Evolutionary conservation across 2,329 filamentous ascomycete genomes (phyloP), one percentile per base, ranked within the genome.

Genomic region (Lizonia empirigonia): DNA sequence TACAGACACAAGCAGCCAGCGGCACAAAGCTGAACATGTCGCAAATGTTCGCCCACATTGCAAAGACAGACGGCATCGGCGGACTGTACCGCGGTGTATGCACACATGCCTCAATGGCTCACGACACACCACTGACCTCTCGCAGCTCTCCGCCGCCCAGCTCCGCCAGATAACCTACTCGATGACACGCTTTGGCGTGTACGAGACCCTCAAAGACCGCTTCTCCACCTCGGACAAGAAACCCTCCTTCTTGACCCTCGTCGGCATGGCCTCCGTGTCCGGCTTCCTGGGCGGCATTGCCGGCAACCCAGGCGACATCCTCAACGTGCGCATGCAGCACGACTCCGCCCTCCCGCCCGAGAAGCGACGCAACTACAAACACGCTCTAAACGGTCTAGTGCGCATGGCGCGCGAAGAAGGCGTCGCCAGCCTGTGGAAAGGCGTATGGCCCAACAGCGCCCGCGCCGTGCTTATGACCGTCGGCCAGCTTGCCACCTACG

Each of bases 311-410:
- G 93, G 92, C 59, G 94, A 99, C 72, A 91, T 99, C 26, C 81
- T 97, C 67, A 99, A 99, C 75, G 94, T 99, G 40, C 90, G 94
- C 60, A 99, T 99, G 94, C 94, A 99, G 77, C 90, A 96, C 76
- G 94, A 88, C 64, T 87, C 89, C 2, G 85, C 91, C 0, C 84
- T 97, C 1, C 89, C 91, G 0, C 67, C 77, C 1, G 81, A 82
- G 5, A 79, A 95, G 67, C 85, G 90, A 38, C 84, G 93, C 49
- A 94, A 96, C 74, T 99, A 99, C 78, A 87, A 85, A 58, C 84
- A 97, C 73, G 94, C 92, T 3, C 73, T 97, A 38, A 87, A 97
- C 70, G 94, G 94, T 22, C 80, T 97, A 65, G 76, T 89, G 20
- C 86, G 90, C 59, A 96, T 97, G 90, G 82, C 87, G n/a, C 83